Evolutionary conservation across 805 yeast genomes (phyloP), one percentile per base, ranked within the genome.

Genomic region (Kluyveromyces lactis): DNA sequence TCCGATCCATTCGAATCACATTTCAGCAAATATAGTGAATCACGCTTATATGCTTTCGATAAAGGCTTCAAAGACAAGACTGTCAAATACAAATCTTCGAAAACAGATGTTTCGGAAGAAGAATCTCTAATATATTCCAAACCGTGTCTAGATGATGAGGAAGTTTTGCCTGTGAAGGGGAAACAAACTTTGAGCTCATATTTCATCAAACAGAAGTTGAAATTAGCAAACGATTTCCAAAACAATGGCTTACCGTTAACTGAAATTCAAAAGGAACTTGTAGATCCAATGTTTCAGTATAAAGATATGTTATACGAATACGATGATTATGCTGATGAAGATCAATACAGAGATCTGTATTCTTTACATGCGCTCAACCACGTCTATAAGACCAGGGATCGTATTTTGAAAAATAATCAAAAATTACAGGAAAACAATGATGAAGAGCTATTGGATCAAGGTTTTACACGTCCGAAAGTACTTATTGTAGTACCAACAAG

Each of bases 401-500:
- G 79, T n/a, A 73, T 90, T 13, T 51, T 90, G 49, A 83, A 82
- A 55, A 81, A 92, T 63, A 86, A 81, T 49, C 72, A 74, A 36
- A 77, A 75, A 49, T 35, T 66, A n/a, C 64, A 61, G 39, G 58
- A 69, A 40, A 55, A 64, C 42, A 64, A 66, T 18, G 75, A 70
- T 37, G 74, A 74, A 10, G 94, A 86, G 51, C 70, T 72, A 47
- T 67, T 95, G 41, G 98, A 92, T 58, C 97, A 92, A 60, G 97
- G 98, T 21, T 92, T 86, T 58, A 89, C 96, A 0, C 72, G 97
- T 45, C 95, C 98, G 1, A 89, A 87, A 53, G 87, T 82, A 1
- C 63, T 92, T 41, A 75, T 90, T 4, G 61, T 92, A 18, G 64
- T 86, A 30, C 97, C 98, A 10, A 86, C 95, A 0, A 73, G 96